Base-by-base conservation (phyloP, 2,329 filamentous ascomycete species). In the Sclerotinia trifoliorum region DNA sequence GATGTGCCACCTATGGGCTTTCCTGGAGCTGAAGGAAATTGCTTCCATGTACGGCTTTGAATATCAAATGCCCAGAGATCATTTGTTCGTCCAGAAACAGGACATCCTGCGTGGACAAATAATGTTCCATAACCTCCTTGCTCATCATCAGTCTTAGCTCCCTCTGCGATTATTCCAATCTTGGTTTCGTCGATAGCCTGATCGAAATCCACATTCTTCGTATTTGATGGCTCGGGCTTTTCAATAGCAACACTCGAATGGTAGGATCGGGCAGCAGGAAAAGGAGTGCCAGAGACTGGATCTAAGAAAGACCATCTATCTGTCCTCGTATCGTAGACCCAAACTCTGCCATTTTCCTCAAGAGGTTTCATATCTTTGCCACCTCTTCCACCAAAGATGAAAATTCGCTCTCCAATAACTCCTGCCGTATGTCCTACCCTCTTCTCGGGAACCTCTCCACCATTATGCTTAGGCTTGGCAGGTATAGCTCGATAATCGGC, bases 31-130 rank as follows among this genome's bases (percentile, higher is more conserved):
- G 85, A 78, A 0, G 89, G 83, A 19, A 92, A 82, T 74, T 89
- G 83, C 51, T 83, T 86, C 93, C 93, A 96, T 2, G 83, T 81
- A 65, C 83, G 81, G 10, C 82, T 83, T 60, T 80, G 81, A 32
- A 94, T 79, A 75, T 90, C 87, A 76, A 96, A 96, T 0, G 87
- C 86, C 93, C 93, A 96, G 7, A 94, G 79, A 76, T 96, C 93
- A 15, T 82, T 80, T 51, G 82, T 81, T 3, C 91, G 81, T 3
- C 87, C 81, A 15, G 87, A 90, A 39, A 80, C 83, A 7, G 85
- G 83, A 74, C 88, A 91, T 4, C 93, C 92, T 5, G 90, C 92
- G 77, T 96, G 92, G 44, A 96, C 77, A 76, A 91, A 89, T 57
- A 96, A 81, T 0, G 86, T 91, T 26, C 89, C 87, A 67, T 86